These are phyloP conservation scores for Dryadomyces quercus-mongolicae DNA, from an alignment of 2,329 filamentous ascomycete genomes.

Conservation along the genomic window DNA sequence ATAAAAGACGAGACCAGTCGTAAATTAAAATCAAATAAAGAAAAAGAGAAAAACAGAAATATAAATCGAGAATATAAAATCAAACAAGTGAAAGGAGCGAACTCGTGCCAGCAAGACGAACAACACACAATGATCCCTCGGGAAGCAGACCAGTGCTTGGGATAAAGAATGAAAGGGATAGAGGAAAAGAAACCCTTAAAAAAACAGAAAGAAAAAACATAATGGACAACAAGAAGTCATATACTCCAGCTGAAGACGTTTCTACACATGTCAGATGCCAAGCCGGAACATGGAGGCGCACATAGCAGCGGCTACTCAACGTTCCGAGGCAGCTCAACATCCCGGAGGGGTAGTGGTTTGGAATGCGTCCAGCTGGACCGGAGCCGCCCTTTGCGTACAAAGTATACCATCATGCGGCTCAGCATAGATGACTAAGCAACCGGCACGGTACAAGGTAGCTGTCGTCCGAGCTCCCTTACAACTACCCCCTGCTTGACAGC, in stretches of 20 bases:
- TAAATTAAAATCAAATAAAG: constrained; percentile 24
- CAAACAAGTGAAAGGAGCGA: too few relatives aligned
- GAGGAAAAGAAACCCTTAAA: too few relatives aligned
- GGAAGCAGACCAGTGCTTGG: constrained; percentile 41
- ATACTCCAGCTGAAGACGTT: not conserved
- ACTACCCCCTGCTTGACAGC: too few relatives aligned
- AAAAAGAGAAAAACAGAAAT: constrained; percentile 10
- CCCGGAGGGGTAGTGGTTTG: not conserved
- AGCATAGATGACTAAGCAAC: too few relatives aligned
- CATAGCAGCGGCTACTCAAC: not conserved
- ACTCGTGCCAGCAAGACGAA: not conserved
- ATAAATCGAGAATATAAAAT: too few relatives aligned
- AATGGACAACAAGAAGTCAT: not conserved
- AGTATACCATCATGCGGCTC: too few relatives aligned
- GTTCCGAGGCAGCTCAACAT: constrained; percentile 5
- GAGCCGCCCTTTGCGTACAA: too few relatives aligned
- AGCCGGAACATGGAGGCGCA: not conserved
- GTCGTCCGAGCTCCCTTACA: too few relatives aligned
- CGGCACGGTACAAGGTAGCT: too few relatives aligned
- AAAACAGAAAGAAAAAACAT: not conserved
- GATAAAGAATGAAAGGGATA: constrained; percentile 8
- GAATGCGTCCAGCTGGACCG: not conserved
- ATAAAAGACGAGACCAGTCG: constrained; percentile 24
- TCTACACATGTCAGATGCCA: not conserved
- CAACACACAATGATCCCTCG: constrained; percentile 17